Base-by-base conservation (phyloP, 106 monocot species). In the Vanilla planifolia region DNA sequence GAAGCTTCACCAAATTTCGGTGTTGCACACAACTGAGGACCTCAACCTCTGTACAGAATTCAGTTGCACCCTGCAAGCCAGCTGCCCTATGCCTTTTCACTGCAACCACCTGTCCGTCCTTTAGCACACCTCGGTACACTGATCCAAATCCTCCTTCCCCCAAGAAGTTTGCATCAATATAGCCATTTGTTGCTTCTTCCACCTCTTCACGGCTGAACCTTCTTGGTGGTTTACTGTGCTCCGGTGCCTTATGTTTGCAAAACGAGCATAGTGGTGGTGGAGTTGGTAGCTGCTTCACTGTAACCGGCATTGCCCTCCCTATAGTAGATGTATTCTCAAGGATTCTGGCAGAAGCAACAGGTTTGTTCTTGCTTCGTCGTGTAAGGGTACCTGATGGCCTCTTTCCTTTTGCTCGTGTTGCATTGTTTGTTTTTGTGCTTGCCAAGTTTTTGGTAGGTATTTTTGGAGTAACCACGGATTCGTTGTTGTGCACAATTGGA, bases 1-100 rank as follows among this genome's bases (percentile, higher is more conserved):
- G 82, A n/a, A 91, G 36, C 85, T 83, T 91, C 19, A 91, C 85
- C 53, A 91, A 79, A 69, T 91, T 91, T 1, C 91, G 73, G 55
- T 91, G 91, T 30, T 91, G 91, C 25, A 86, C 91, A 48, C 80
- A 48, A 62, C 85, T 86, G 37, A 86, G 62, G 10, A 77, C 55
- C 67, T 86, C 85, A 28, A 86, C 68, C 64, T 86, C 85, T n/a
- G 73, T 33, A 14, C 58, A 37, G 57, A 86, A 80, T 40, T 77
- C 80, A 0, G 63, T 45, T 1, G 24, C 60, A 30, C 48, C 67
- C 13, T 33, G 48, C 8, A 58, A 63, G 34, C 63, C 48, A 2
- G 42, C 48, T 20, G 48, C 30, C 59, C 60, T 71, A 40, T 73
- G 71, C 50, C 60, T 70, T 74, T 86, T 86, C 61, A 86, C 80